Conservation (phyloP, 164 flowering plant species). For the Vitis rupestris region DNA sequence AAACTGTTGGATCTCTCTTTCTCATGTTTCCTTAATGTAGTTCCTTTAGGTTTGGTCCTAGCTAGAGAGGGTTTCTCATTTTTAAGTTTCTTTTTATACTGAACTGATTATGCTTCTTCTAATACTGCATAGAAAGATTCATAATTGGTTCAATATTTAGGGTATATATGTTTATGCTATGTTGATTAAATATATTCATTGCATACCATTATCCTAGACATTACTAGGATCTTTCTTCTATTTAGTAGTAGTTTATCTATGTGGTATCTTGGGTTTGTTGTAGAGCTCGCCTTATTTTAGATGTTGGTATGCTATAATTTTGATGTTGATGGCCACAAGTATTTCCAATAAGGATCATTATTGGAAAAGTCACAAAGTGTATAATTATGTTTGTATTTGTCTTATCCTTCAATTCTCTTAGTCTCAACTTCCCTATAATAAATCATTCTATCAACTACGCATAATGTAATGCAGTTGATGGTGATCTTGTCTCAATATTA, state of each 20-base stretch:
- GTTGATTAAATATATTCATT: no score
- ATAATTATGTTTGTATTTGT: constrained; percentile 8
- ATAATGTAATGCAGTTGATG: constrained; percentile 6
- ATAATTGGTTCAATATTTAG: constrained; percentile 13
- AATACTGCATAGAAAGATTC: constrained; percentile 5
- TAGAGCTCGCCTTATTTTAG: constrained; percentile 16
- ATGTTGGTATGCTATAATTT: constrained; percentile 11
- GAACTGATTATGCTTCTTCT: constrained; percentile 22
- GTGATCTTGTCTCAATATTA: constrained; percentile 7
- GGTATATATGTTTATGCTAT: constrained; percentile 9
- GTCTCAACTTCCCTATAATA: constrained; percentile 15
- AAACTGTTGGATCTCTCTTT: constrained; percentile 15
- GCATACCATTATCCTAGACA: no score
- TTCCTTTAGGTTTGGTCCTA: constrained; percentile 30
- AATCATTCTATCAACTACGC: constrained; percentile 10
- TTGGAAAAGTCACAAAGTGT: not conserved
- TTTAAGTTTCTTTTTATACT: constrained; percentile 19
- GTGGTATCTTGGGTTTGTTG: not conserved
- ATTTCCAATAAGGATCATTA: constrained; percentile 2
- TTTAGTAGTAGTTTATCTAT: not conserved
- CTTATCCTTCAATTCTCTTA: constrained; percentile 15
- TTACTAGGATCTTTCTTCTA: no score
- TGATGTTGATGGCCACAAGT: constrained; percentile 11
- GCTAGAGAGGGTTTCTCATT: constrained; percentile 15
- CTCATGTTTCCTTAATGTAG: constrained; percentile 22